Base-by-base conservation (phyloP, 163 green algal species). In the Chlorella variabilis region DNA sequence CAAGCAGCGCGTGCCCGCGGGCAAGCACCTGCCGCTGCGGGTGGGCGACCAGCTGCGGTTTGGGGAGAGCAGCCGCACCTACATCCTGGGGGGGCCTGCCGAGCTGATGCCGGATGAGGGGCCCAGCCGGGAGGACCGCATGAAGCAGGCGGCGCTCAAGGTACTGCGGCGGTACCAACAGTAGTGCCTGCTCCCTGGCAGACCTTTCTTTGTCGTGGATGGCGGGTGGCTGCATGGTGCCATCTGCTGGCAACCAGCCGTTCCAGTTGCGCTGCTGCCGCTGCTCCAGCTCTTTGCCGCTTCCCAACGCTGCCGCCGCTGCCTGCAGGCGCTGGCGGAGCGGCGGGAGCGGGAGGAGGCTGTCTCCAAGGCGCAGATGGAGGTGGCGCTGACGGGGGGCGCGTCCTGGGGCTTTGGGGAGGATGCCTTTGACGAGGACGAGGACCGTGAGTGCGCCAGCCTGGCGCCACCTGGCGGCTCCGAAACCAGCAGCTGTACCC, bases 1-100 rank as follows among this genome's bases (percentile, higher is more conserved):
- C 88, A 97, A 97, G 80, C 73, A 89, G 59, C 89, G 89, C 39
- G 45, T 98, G 27, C 93, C 93, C 31, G 58, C 87, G 1, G 59
- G 80, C 13, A 34, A 87, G 76, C 66, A 85, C 39, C 25, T 77
- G 27, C 41, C 31, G 4, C 62, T 89, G 23, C 61, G 81, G 75
- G 94, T 98, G 66, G 94, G 96, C 21, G 92, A 98, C 88, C 91
- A 94, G 33, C 75, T 98, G 17, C 89, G 87, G 18, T 96, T 99
- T 85, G 96, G 95, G 41, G 82, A 91, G 76, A 96, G 91, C 90
- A 94, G 74, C 58, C 91, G 96, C 15, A 63, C 96, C 41, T 97
- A 95, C 78, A 56, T 98, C 20, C 73, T 98, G 59, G 73, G 86
- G 0, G 96, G 95, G 7, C 93, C 96, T 1, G 58, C 79, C 13